phyloP scores from a whole-genome alignment of 805 yeast species.

The Metschnikowia sp. region DNA sequence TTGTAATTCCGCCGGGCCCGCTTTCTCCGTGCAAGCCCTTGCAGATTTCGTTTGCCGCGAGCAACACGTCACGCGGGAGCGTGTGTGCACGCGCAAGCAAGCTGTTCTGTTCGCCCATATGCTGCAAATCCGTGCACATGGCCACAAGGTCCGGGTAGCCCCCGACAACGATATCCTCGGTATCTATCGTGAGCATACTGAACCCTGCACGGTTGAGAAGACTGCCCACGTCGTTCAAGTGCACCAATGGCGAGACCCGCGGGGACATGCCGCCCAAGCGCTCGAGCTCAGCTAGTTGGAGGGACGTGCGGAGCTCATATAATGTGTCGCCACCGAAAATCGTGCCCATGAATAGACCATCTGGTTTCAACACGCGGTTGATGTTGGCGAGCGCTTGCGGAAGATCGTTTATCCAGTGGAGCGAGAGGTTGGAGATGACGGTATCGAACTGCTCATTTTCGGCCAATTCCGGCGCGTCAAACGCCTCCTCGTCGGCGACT shows the following conservation, averaged over 20 bases:
- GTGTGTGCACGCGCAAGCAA: conserved; percentile 45
- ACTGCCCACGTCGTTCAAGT: conserved; percentile 71
- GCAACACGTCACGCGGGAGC: conserved; percentile 54
- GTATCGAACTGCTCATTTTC: conserved; percentile 54
- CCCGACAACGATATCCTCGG: conserved; percentile 76
- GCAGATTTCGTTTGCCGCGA: conserved; percentile 79
- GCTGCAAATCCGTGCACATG: conserved; percentile 65
- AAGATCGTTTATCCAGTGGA: conserved; percentile 88
- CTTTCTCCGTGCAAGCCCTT: conserved; percentile 64
- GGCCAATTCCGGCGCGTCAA: conserved; percentile 40
- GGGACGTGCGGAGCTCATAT: conserved; percentile 74
- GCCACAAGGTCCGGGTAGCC: conserved; percentile 69
- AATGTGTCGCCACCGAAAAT: conserved; percentile 82
- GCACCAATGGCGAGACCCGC: conserved; percentile 76
- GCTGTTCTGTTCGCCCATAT: conserved; percentile 85
- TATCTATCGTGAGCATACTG: conserved; percentile 77
- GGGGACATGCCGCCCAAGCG: conserved; percentile 78
- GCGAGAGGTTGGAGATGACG: conserved; percentile 64
- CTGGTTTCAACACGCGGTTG: conserved; percentile 62
- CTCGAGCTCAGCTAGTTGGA: conserved; percentile 81
- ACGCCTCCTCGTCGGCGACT: conserved; percentile 66
- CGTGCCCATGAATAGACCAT: conserved; percentile 78
- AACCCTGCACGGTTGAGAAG: conserved; percentile 73
- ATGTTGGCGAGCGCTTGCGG: conserved; percentile 60
- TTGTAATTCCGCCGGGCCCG: conserved; percentile 44